A percentile compares a stretch with the other conserved stretches of the same genome.
phyloP scores from a whole-genome alignment of 2,329 filamentous ascomycete species.

The Ascomycota sp. region DNA sequence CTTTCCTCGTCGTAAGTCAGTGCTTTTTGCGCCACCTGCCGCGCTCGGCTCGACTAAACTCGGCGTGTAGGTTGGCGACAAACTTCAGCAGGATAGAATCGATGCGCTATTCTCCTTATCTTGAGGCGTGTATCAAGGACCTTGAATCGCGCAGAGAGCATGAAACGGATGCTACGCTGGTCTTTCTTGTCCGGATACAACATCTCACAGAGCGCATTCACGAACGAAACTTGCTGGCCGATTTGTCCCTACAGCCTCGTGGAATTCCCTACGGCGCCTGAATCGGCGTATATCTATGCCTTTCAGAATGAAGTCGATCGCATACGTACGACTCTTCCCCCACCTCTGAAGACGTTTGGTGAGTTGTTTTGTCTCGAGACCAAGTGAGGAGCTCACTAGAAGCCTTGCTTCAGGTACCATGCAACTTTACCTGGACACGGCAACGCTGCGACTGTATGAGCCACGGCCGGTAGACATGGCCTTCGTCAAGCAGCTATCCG shows the following conservation, averaged over 20 bases:
- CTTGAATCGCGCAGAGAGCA: slow-evolving; percentile 22
- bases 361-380: slow-evolving; percentile 4
- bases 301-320: slow-evolving; percentile 24
- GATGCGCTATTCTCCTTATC: slow-evolving; percentile 27
- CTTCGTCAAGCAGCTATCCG: slow-evolving; percentile 19
- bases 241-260: slow-evolving; percentile 11
- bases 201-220: slow-evolving; percentile 27
- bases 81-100: slow-evolving; percentile 23
- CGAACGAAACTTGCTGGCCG: slow-evolving; percentile 15
- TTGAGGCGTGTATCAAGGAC: slow-evolving; percentile 25
- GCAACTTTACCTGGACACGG: slow-evolving; percentile 17
- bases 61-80: slow-evolving; percentile 14
- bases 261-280: slow-evolving; percentile 17
- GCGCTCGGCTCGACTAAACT: no score
- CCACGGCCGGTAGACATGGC: slow-evolving; percentile 20
- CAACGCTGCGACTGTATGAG: slow-evolving; percentile 23
- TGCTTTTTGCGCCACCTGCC: no score
- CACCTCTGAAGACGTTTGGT: slow-evolving; percentile 16
- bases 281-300: slow-evolving; percentile 21
- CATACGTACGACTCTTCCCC: slow-evolving; percentile 15
- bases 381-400: no score
- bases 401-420: slow-evolving; percentile 13
- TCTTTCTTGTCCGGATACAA: slow-evolving; percentile 25
- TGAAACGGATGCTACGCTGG: slow-evolving; percentile 22
- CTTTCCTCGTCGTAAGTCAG: slow-evolving; percentile 25